phyloP scores from a whole-genome alignment of 2,329 filamentous ascomycete species.

The Colletotrichum sp. region DNA sequence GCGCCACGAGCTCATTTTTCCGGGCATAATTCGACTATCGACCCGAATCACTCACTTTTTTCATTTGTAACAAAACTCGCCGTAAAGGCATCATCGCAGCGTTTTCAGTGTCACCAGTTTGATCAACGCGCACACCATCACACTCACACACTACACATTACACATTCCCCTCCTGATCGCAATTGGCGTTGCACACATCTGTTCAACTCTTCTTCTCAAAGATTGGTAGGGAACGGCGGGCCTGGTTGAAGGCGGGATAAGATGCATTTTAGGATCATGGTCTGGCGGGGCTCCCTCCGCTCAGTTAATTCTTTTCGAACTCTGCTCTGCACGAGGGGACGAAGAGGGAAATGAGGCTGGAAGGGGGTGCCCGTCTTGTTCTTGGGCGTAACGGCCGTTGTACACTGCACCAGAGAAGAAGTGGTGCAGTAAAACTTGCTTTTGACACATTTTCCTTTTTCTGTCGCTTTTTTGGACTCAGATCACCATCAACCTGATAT shows the following conservation, averaged over 20 bases:
- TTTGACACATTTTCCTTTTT: slow-evolving; percentile 6
- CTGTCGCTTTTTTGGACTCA: neutral
- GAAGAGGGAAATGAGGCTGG: neutral
- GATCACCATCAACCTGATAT: slow-evolving; percentile 1
- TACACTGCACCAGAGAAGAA: slow-evolving; percentile 1
- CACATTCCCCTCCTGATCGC: slow-evolving; percentile 9
- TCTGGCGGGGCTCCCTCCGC: slow-evolving; percentile 1
- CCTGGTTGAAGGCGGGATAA: slow-evolving; percentile 15
- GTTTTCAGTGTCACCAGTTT: slow-evolving; percentile 4
- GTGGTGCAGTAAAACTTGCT: slow-evolving; percentile 10
- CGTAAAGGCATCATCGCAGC: slow-evolving; percentile 1
- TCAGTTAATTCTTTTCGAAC: neutral
- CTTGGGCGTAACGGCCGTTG: slow-evolving; percentile 18
- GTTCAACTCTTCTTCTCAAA: slow-evolving; percentile 17
- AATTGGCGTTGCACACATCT: slow-evolving; percentile 18
- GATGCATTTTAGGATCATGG: slow-evolving; percentile 20
- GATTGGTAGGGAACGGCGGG: slow-evolving; percentile 19
- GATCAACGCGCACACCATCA: neutral
- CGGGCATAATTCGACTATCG: neutral
- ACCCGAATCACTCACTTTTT: slow-evolving; percentile 6
- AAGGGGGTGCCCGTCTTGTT: slow-evolving; percentile 6
- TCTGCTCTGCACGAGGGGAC: neutral
- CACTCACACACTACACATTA: neutral
- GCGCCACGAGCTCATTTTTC: neutral
- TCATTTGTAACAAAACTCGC: slow-evolving; percentile 14